These are phyloP conservation scores for Fusarium nodosum DNA, from an alignment of 2,329 filamentous ascomycete genomes.

Conservation along the genomic window DNA sequence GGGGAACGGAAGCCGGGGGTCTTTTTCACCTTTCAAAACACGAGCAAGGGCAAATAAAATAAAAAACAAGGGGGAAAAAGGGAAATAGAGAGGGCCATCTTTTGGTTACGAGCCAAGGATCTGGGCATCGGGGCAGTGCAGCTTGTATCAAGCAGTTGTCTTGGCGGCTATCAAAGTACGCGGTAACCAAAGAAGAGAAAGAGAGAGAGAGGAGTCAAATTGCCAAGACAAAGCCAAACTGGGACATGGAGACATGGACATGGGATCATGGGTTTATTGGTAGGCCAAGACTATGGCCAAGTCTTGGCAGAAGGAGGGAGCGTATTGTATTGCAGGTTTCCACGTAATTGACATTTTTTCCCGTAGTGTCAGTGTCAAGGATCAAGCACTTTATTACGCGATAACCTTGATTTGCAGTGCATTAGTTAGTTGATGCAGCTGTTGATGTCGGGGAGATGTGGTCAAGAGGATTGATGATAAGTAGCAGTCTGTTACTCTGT, in stretches of 20 bases:
- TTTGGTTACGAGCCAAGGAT: conserved; percentile 44
- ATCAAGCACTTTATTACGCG: not conserved
- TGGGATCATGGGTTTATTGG: conserved; percentile 31
- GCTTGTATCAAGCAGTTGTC: conserved; percentile 24
- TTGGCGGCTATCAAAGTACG: conserved; percentile 33
- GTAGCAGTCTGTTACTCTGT: no score
- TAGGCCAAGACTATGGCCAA: not conserved
- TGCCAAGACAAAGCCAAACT: conserved; percentile 32
- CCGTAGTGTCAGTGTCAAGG: no score
- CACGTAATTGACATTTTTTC: conserved; percentile 37
- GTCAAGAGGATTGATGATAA: not conserved
- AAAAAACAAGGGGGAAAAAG: conserved; percentile 15
- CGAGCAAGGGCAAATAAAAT: not conserved
- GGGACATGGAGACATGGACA: conserved; percentile 27
- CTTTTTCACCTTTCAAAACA: conserved; percentile 14
- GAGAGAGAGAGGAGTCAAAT: conserved; percentile 6
- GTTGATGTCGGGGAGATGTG: not conserved
- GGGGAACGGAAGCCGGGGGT: conserved; percentile 23
- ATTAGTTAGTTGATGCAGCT: not conserved
- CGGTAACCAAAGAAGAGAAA: not conserved
- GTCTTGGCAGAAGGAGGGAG: conserved; percentile 35
- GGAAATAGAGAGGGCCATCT: conserved; percentile 11
- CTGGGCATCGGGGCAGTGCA: conserved; percentile 50
- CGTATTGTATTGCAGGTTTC: conserved; percentile 1
- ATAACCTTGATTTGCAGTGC: conserved; percentile 17